These are phyloP conservation scores for Morella rubra DNA, from an alignment of 306 rosid genomes.

Conservation along the genomic window DNA sequence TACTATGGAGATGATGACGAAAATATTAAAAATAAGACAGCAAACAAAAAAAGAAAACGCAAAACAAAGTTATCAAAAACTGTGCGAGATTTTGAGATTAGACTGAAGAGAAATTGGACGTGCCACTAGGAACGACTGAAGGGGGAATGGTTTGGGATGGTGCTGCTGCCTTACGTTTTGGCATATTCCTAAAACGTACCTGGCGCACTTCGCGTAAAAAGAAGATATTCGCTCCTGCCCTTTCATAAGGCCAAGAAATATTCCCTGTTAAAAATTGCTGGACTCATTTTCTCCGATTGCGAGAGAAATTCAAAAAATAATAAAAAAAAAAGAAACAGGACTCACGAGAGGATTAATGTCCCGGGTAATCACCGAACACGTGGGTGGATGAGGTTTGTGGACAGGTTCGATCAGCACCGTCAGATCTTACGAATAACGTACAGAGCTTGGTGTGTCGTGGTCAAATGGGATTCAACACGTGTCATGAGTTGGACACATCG, in stretches of 20 bases:
- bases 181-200: slow-evolving; percentile 21
- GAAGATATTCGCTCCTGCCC: background rate
- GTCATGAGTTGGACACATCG: slow-evolving; percentile 1
- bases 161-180: background rate
- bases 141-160: background rate
- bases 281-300: background rate
- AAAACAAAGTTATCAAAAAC: background rate
- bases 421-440: background rate
- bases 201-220: background rate
- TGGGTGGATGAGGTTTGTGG: slow-evolving; percentile 26
- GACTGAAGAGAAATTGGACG: slow-evolving; percentile 7
- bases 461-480: background rate
- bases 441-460: background rate
- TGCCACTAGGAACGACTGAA: slow-evolving; percentile 5
- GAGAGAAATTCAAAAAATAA: background rate
- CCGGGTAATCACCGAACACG: slow-evolving; percentile 32
- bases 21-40: background rate
- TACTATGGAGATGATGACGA: slow-evolving; percentile 23
- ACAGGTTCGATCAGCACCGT: slow-evolving; percentile 12
- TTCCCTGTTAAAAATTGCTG: background rate
- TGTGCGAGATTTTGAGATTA: slow-evolving; percentile 4
- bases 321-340: background rate
- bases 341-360: slow-evolving; percentile 7
- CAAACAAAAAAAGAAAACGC: background rate
- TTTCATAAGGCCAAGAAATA: background rate